Evolutionary conservation across 2,329 filamentous ascomycete species (phyloP).

Genomic region (Verticillium albo-atrum): DNA sequence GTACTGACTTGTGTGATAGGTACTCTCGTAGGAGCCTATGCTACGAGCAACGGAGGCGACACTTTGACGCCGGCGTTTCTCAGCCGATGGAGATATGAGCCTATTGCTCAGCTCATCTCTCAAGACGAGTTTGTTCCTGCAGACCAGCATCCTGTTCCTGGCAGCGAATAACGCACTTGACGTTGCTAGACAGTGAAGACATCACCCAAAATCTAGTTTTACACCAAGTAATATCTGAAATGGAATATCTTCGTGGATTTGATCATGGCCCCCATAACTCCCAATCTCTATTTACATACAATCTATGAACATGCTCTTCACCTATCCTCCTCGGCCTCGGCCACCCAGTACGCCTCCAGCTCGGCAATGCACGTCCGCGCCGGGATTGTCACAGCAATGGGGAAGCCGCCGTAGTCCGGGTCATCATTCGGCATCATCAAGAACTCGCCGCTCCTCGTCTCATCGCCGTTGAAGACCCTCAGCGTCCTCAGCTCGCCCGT

Average conservation of each 20-base stretch:
- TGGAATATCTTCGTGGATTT: no score
- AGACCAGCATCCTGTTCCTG: background rate
- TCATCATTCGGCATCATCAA: conserved; percentile 52
- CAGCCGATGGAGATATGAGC: conserved; percentile 40
- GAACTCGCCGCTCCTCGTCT: conserved; percentile 37
- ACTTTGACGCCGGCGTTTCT: conserved; percentile 40
- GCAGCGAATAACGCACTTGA: background rate
- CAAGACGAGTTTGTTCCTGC: background rate
- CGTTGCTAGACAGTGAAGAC: no score
- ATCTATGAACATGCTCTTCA: background rate
- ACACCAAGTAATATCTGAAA: no score
- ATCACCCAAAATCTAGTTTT: no score
- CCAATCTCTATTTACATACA: background rate
- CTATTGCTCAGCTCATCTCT: conserved; percentile 9
- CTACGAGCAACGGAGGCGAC: conserved; percentile 44
- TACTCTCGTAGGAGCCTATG: conserved; percentile 45
- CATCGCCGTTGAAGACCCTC: conserved; percentile 32
- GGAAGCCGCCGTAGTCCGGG: conserved; percentile 52
- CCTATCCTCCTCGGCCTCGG: conserved; percentile 19
- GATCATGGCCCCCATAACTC: background rate
- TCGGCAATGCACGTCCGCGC: conserved; percentile 43
- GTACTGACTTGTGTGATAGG: conserved; percentile 23
- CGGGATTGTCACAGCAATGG: conserved; percentile 49
- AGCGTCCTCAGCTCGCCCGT: conserved; percentile 25
- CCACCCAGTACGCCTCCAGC: conserved; percentile 30